Base-by-base conservation (phyloP, 1,284 basidiomycete genomes). In the Hortiboletus rubellus region DNA sequence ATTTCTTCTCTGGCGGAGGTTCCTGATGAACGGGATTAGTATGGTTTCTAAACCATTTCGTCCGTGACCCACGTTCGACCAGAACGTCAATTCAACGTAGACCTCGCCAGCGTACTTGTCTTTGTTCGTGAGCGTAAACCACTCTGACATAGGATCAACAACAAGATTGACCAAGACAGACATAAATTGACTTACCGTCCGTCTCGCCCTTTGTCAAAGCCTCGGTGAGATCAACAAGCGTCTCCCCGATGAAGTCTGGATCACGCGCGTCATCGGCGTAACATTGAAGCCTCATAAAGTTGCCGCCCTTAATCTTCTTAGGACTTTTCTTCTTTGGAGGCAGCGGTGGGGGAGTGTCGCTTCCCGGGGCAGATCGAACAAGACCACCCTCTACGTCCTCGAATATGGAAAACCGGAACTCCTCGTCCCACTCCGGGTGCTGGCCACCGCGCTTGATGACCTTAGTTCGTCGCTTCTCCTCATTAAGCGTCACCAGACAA, bases 391-490 rank as follows among this genome's bases (percentile, higher is more conserved):
- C 84, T 22, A 82, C 77, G 63, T 94, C 92, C 68, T 96, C 94
- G 64, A 82, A 85, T 58, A 99, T 80, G 34, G 90, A 89, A 74
- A 99, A 99, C 46, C 97, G 89, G 63, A 99, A 82, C 76, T 99
- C 96, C 69, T 97, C 94, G 72, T 99, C 97, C 96, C 97, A 99
- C 73, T 94, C 92, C 9, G 96, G 97, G 73, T 97, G 94, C 73
- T 99, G 96, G 5, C 97, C 97, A 52, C 97, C 96, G 40, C 94
- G 89, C 72, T 94, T 96, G 74, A 98, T 92, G 9, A 94, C 86
- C 73, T 91, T 91, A 33, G 96, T 96, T 50, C 89, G 83, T 54
- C 87, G 85, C 68, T 87, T 95, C 74, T 94, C 86, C 46, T 86
- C 85, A 66, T 91, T 90, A 57, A 95, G 79, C 7, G 80, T 77